phyloP scores from a whole-genome alignment of 208 protist species.

The Crithidia thermophila region DNA sequence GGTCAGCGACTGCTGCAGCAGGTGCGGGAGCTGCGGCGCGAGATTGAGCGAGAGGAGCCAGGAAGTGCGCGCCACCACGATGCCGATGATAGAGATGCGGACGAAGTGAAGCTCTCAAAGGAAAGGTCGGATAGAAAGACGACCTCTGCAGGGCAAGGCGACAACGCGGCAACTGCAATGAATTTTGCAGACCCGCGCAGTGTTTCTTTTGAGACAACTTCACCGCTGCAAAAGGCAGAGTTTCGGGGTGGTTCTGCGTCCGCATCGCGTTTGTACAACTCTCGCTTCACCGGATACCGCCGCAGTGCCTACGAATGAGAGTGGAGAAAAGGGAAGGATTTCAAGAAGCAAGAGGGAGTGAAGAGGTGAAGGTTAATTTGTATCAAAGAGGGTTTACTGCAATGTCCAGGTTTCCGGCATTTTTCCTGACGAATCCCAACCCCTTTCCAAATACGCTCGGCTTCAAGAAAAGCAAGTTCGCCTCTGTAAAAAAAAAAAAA shows the following conservation, averaged over 20 bases:
- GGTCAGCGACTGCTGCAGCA: conserved; percentile 39
- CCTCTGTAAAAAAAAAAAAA: too few species aligned
- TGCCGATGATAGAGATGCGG: background rate
- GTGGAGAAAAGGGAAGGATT: background rate
- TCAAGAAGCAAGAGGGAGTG: background rate
- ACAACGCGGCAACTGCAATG: too few species aligned
- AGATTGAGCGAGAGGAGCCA: conserved; percentile 7
- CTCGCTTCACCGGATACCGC: background rate
- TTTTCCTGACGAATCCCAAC: too few species aligned
- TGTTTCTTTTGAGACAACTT: too few species aligned
- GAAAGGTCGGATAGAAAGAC: too few species aligned
- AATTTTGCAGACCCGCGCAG: too few species aligned
- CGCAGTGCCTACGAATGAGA: background rate
- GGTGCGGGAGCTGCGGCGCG: conserved; percentile 38
- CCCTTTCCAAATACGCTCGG: too few species aligned
- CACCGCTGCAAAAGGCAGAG: too few species aligned
- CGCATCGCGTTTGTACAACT: conserved; percentile 3
- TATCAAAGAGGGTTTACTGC: background rate
- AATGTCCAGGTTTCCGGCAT: too few species aligned
- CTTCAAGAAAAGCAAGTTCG: too few species aligned
- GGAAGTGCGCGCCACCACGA: background rate
- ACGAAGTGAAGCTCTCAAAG: background rate
- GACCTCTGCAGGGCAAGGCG: too few species aligned
- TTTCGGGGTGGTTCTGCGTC: too few species aligned
- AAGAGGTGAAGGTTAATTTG: background rate